A percentile compares a stretch with the other conserved stretches of the same genome.
phyloP scores from a whole-genome alignment of 75 land plant genomes.

The Sequoiadendron giganteum region DNA sequence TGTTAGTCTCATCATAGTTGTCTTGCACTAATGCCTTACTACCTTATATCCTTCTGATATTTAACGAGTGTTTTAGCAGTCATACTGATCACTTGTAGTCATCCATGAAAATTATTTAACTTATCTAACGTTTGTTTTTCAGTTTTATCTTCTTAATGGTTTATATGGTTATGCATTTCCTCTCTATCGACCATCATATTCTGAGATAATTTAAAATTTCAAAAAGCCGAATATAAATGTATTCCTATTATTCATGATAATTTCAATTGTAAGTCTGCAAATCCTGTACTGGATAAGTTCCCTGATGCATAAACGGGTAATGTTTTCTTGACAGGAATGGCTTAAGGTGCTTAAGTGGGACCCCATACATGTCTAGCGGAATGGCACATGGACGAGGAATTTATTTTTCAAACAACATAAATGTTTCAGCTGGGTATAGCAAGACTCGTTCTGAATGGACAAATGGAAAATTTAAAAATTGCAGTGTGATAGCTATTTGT shows the following conservation, averaged over 20 bases:
- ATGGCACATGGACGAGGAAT: constrained; percentile 14
- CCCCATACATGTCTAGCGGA: background rate
- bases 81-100: background rate
- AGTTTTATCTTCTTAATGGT: background rate
- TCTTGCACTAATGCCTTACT: background rate
- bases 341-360: constrained; percentile 5
- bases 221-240: background rate
- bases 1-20: background rate
- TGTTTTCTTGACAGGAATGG: constrained; percentile 12
- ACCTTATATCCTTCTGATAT: background rate
- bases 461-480: constrained; percentile 16
- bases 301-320: background rate
- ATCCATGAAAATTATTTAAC: background rate
- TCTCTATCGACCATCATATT: background rate
- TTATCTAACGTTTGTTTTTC: background rate
- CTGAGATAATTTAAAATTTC: background rate
- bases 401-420: constrained; percentile 13
- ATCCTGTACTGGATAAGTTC: background rate
- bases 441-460: background rate
- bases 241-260: background rate
- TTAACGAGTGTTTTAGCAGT: background rate
- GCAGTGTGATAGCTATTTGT: constrained; percentile 28
- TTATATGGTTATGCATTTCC: background rate
- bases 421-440: constrained; percentile 15
- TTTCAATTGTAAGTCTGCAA: background rate